Evolutionary conservation across 306 rosid genomes (phyloP).

Genomic region (Dryas drummondii): DNA sequence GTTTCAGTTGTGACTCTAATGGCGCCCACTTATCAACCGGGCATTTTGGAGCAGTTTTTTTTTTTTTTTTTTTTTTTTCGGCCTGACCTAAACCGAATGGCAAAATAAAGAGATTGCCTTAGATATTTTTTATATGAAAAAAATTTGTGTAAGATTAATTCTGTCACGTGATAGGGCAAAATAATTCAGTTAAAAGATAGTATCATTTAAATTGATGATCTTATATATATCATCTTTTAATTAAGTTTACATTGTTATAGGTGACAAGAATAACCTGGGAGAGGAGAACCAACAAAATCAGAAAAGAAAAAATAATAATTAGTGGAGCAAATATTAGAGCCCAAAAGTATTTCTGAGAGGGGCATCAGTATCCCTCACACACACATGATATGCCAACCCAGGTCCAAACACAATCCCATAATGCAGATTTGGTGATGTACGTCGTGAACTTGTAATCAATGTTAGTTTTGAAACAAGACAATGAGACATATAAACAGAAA

Average conservation of each 20-base stretch:
- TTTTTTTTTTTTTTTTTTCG: too few species aligned
- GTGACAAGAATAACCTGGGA: too few species aligned
- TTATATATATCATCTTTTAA: too few species aligned
- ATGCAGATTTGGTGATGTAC: slow-evolving; percentile 19
- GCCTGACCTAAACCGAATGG: too few species aligned
- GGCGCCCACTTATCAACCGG: slow-evolving; percentile 28
- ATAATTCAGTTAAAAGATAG: too few species aligned
- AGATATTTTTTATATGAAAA: too few species aligned
- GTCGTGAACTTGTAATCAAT: slow-evolving; percentile 16
- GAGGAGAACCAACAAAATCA: not conserved
- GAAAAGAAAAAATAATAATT: not conserved
- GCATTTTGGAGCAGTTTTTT: not conserved
- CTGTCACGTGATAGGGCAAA: too few species aligned
- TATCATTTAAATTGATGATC: too few species aligned
- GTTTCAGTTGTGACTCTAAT: slow-evolving; percentile 22
- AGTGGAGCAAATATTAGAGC: not conserved
- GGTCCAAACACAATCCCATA: slow-evolving; percentile 30
- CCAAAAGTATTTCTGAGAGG: slow-evolving; percentile 24
- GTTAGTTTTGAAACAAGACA: not conserved
- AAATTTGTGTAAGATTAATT: too few species aligned
- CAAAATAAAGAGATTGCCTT: too few species aligned
- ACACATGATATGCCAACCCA: slow-evolving; percentile 25
- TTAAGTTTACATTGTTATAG: too few species aligned
- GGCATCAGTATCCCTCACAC: not conserved
- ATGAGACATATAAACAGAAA: not conserved